Evolutionary conservation across 768 basidiomycete genomes (phyloP), one percentile per base, ranked within the genome.

Genomic region (Lactifluus subvellereus): DNA sequence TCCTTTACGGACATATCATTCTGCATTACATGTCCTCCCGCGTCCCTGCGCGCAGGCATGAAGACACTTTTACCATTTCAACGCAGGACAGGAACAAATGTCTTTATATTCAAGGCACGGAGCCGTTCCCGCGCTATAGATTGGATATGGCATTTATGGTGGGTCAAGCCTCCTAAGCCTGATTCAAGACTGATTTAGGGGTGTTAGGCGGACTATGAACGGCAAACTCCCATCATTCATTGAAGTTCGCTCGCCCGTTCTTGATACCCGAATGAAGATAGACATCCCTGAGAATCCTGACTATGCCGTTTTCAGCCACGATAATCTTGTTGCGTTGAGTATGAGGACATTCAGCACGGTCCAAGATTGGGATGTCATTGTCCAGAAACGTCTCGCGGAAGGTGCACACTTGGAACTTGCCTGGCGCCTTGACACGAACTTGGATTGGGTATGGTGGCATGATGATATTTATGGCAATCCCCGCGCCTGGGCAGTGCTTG

Each of bases 111-210:
- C 74, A 95, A 96, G 69, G 69, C 79, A 18, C 91, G 88, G 71
- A 86, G 84, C 65, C 83, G 90, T 33, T 85, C 88, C 6, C 78
- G 92, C 56, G 87, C 90, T 1, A 79, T 83, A 43, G 94, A 97
- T 72, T 98, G 95, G 95, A 78, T 85, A 50, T 97, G 94, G 94
- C 80, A 84, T 57, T 76, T 97, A 51, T 94, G 91, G 94, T 87
- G 67, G 22, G 62, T 64, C 30, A 42, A 35, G 30, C 48, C 11
- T 32, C 42, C 18, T n/a, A 40, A 49, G 20, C 10, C 3, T 38
- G 22, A 7, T 48, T 47, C 27, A 22, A 60, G 54, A 57, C 9
- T 57, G 55, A 14, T 42, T 43, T n/a, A 27, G 2, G 37, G 9
- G 33, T 14, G 10, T 9, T 61, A 93, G 91, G 88, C 81, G 80